These are phyloP conservation scores for Aspergillus indologenus DNA, from an alignment of 495 filamentous ascomycete species.

Conservation along the genomic window DNA sequence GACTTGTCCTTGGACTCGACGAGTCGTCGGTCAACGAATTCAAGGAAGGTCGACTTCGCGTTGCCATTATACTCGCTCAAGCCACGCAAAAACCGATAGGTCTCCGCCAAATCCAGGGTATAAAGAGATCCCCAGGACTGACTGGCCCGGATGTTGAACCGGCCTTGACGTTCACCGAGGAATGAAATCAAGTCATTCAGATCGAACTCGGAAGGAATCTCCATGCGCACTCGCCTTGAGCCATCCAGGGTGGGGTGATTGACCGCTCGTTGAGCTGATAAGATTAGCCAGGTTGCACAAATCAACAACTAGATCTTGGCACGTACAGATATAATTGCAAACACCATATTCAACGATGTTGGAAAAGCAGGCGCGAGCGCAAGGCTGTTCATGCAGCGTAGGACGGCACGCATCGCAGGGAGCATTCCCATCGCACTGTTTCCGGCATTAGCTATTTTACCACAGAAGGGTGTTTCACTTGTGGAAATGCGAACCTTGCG, in stretches of 20 bases:
- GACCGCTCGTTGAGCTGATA: slow-evolving; percentile 45
- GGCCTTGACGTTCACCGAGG: slow-evolving; percentile 41
- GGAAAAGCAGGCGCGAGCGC: slow-evolving; percentile 46
- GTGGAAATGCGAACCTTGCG: slow-evolving; percentile 37
- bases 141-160: slow-evolving; percentile 49
- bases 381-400: slow-evolving; percentile 47
- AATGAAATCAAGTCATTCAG: slow-evolving; percentile 40
- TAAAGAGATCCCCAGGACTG: slow-evolving; percentile 47
- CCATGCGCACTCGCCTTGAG: slow-evolving; percentile 35
- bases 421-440: slow-evolving; percentile 45
- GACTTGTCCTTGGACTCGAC: slow-evolving; percentile 49
- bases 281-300: slow-evolving; percentile 6
- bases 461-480: not conserved
- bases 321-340: slow-evolving; percentile 51
- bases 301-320: not conserved
- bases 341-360: slow-evolving; percentile 51
- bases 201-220: slow-evolving; percentile 43
- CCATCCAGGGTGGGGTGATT: slow-evolving; percentile 43
- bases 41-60: slow-evolving; percentile 43
- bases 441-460: slow-evolving; percentile 4
- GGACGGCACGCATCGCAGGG: slow-evolving; percentile 50
- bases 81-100: slow-evolving; percentile 43
- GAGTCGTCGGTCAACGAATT: slow-evolving; percentile 47
- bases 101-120: slow-evolving; percentile 42
- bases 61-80: slow-evolving; percentile 48